Conservation (phyloP, 768 basidiomycete species). For the Termitomyces eurrhizus region DNA sequence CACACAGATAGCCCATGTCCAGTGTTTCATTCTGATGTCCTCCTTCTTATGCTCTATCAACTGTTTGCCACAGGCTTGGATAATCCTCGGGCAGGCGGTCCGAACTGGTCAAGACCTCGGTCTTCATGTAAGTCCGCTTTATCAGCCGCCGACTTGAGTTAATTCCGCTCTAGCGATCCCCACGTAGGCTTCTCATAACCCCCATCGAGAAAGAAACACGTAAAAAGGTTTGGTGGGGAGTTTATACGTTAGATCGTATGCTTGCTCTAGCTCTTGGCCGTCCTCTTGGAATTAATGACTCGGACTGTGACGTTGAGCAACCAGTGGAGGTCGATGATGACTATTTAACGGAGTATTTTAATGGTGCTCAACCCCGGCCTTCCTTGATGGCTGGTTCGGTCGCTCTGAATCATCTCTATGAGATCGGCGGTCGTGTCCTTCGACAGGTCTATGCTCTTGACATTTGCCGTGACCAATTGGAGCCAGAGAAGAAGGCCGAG, state of each 20-base stretch:
- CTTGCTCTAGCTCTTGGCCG: conserved; percentile 87
- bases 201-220: conserved; percentile 86
- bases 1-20: conserved; percentile 82
- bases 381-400: conserved; percentile 82
- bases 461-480: conserved; percentile 66
- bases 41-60: conserved; percentile 92
- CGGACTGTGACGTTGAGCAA: conserved; percentile 86
- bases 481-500: conserved; percentile 70
- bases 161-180: conserved; percentile 60
- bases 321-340: conserved; percentile 86
- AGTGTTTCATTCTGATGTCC: conserved; percentile 85
- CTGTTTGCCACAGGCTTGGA: conserved; percentile 92
- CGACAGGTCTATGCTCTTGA: conserved; percentile 82
- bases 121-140: conserved; percentile 65
- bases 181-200: conserved; percentile 64
- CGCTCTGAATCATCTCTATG: conserved; percentile 72
- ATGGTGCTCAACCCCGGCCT: conserved; percentile 55
- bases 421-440: conserved; percentile 79
- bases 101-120: conserved; percentile 89
- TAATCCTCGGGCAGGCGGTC: conserved; percentile 86
- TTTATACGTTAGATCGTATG: conserved; percentile 89
- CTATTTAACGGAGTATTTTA: conserved; percentile 65
- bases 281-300: conserved; percentile 84
- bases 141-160: conserved; percentile 15
- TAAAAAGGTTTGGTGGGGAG: conserved; percentile 92